phyloP scores from a whole-genome alignment of 2,329 filamentous ascomycete genomes.

The Sordariomycetes sp. region DNA sequence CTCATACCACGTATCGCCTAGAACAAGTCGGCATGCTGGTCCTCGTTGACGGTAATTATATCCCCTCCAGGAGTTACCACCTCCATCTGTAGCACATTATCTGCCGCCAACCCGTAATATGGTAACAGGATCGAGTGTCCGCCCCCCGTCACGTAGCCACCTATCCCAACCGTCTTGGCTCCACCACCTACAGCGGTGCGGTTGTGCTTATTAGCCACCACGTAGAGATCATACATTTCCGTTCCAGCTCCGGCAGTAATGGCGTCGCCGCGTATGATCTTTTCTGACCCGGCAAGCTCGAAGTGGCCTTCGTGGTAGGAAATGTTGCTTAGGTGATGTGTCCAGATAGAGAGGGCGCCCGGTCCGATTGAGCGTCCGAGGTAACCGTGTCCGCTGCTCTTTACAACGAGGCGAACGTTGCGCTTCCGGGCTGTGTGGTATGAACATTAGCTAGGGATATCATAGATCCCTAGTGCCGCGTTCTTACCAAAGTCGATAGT shows the following conservation, averaged over 20 bases:
- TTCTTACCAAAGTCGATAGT: conserved; percentile 17
- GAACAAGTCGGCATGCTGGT: conserved; percentile 37
- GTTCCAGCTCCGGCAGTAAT: conserved; percentile 20
- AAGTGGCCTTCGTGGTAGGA: conserved; percentile 7
- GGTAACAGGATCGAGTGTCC: conserved; percentile 37
- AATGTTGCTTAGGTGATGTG: conserved; percentile 13
- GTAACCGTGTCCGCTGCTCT: conserved; percentile 24
- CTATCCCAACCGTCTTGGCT: conserved; percentile 33
- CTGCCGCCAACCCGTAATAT: conserved; percentile 37
- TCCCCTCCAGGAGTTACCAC: conserved; percentile 32
- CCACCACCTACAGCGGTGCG: conserved; percentile 33
- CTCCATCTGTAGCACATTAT: conserved; percentile 39
- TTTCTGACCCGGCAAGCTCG: conserved; percentile 11
- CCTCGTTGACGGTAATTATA: conserved; percentile 28
- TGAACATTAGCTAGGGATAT: too few species aligned
- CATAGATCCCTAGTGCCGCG: too few species aligned
- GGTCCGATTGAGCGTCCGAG: conserved; percentile 14
- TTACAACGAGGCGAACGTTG: conserved; percentile 13
- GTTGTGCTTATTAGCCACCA: not conserved
- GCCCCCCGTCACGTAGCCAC: conserved; percentile 41
- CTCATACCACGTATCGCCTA: conserved; percentile 42
- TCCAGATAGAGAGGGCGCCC: conserved; percentile 13
- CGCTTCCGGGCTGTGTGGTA: not conserved
- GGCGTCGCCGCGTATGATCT: conserved; percentile 24
- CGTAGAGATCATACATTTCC: not conserved